Percentiles rank a stretch among this genome's conserved stretches.
phyloP scores from a whole-genome alignment of 1,139 yeast genomes.

The Meyerozyma athensensis region DNA sequence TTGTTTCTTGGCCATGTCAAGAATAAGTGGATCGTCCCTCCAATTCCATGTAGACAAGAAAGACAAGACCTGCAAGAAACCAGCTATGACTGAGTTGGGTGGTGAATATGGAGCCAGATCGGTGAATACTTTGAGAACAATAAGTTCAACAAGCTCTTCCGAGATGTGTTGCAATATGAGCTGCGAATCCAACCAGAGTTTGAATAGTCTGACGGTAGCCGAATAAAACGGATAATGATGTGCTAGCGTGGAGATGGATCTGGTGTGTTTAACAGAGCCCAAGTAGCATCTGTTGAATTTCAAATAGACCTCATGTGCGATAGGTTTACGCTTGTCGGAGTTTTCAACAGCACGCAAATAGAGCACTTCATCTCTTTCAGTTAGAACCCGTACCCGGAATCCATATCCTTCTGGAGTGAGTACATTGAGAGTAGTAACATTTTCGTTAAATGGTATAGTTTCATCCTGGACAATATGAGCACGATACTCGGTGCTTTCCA shows the following conservation, averaged over 20 bases:
- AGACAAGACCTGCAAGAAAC: conserved; percentile 69
- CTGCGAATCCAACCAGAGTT: conserved; percentile 79
- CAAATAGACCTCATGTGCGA: conserved; percentile 58
- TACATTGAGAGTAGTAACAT: conserved; percentile 55
- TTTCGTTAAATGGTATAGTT: conserved; percentile 59
- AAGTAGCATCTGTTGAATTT: conserved; percentile 63
- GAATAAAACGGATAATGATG: conserved; percentile 73
- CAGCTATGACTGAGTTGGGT: conserved; percentile 76
- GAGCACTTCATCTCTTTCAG: conserved; percentile 77
- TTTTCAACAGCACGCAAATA: conserved; percentile 66
- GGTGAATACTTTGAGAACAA: conserved; percentile 80
- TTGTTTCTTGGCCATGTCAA: conserved; percentile 62
- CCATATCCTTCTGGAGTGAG: conserved; percentile 87
- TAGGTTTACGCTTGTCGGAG: conserved; percentile 51
- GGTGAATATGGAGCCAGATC: conserved; percentile 78
- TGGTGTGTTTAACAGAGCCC: conserved; percentile 75
- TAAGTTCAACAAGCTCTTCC: conserved; percentile 76
- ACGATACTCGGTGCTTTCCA: conserved; percentile 48
- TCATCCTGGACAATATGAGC: conserved; percentile 61
- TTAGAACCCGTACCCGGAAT: conserved; percentile 65
- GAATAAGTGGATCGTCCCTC: conserved; percentile 78
- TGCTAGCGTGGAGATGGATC: conserved; percentile 67
- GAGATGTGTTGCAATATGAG: conserved; percentile 61
- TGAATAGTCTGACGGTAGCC: conserved; percentile 77
- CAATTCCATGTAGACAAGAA: conserved; percentile 88